A percentile compares a stretch with the other conserved stretches of the same genome.
Evolutionary conservation across 2,329 filamentous ascomycete species (phyloP).

Genomic region (Nothopassalora personata): DNA sequence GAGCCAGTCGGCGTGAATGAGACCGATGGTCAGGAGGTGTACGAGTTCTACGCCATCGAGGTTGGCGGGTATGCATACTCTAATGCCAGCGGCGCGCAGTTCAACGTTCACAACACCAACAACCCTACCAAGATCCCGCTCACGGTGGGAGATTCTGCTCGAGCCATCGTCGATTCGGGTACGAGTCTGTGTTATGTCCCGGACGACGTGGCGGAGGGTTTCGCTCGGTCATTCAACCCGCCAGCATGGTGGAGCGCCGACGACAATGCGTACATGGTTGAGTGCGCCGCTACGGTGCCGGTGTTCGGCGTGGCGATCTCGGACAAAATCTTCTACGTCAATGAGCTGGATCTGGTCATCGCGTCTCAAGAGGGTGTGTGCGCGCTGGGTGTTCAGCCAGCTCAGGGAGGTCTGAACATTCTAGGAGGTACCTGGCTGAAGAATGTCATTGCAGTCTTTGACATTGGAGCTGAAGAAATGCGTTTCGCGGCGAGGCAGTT

Average conservation of each 20-base stretch:
- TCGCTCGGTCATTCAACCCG: constrained; percentile 42
- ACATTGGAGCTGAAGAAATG: constrained; percentile 45
- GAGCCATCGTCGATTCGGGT: constrained; percentile 44
- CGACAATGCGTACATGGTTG: constrained; percentile 35
- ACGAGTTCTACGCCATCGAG: constrained; percentile 38
- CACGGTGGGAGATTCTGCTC: constrained; percentile 29
- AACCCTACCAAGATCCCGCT: constrained; percentile 16
- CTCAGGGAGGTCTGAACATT: constrained; percentile 34
- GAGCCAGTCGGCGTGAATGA: constrained; percentile 25
- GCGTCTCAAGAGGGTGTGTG: constrained; percentile 23
- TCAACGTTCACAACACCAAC: constrained; percentile 21
- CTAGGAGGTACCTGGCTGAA: constrained; percentile 47
- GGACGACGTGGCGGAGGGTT: constrained; percentile 30
- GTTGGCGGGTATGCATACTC: constrained; percentile 31
- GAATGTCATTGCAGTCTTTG: constrained; percentile 48
- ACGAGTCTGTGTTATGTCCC: constrained; percentile 41
- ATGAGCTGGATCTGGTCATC: constrained; percentile 29
- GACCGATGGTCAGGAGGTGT: constrained; percentile 25
- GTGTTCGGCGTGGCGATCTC: constrained; percentile 39
- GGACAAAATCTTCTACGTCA: constrained; percentile 32
- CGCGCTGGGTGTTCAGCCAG: constrained; percentile 32
- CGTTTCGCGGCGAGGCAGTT: constrained; percentile 39
- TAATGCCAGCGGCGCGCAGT: constrained; percentile 17
- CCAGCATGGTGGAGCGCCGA: constrained; percentile 34
- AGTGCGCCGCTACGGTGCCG: constrained; percentile 40